Evolutionary conservation across 1,139 yeast genomes (phyloP), one percentile per base, ranked within the genome.

Genomic region (Spathaspora sp.): DNA sequence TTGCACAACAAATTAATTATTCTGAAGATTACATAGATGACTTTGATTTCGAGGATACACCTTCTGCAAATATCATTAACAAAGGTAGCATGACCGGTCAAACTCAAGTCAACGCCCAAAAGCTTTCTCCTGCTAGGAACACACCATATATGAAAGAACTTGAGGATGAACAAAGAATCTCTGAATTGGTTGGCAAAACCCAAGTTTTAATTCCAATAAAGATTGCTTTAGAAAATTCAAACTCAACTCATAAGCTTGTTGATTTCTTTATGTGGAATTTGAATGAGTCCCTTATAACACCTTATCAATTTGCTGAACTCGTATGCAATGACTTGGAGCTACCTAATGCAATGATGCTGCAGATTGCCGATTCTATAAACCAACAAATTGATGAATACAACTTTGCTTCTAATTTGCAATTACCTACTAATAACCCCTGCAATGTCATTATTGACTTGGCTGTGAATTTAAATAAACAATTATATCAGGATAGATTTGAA

Each of bases 261-360:
- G 99, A 93, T 59, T 82, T 83, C 51, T 84, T 95, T 57, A 78
- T 91, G 78, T 93, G 99, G 99, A 90, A 93, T 60, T 59, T 88
- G 41, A 83, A 85, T 58, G 98, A 93, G 59, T 69, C 81, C 3
- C 70, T 86, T 26, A 73, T 91, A 20, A 84, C 96, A 0, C 97
- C 98, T 0, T 89, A 84, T 49, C 84, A 84, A 52, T 91, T 91
- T 68, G 93, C 97, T 0, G 72, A 79, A 24, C 79, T 89, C 26
- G 78, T 91, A 52, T 84, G 95, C 58, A 80, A 80, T 45, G 99
- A 93, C 55, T 72, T 93, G 53, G 97, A 90, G 51, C 74, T 95
- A 41, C 89, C 95, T 2, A 74, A 68, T 37, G 65, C 78, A 9
- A 77, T 82, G 59, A 86, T 86, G 48, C 70, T 78, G 41, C 87